Evolutionary conservation across 345 rosid species (phyloP), one percentile per base, ranked within the genome.

Genomic region (Salix purpurea): DNA sequence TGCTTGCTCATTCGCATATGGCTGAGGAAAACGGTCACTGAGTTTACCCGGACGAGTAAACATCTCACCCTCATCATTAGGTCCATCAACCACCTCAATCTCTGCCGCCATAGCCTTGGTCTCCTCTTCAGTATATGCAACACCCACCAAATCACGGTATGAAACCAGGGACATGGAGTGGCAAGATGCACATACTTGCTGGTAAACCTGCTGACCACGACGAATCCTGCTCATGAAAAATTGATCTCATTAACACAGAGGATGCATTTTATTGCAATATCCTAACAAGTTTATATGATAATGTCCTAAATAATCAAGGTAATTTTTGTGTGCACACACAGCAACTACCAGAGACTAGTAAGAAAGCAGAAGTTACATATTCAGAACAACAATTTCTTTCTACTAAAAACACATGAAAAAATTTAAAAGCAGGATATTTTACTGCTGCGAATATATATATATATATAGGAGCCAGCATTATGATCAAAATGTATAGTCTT

Each of bases 61-160:
- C 99, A 89, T 92, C 89, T 94, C 98, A 76, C 98, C 97, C 93
- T 96, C 99, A 83, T 96, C 98, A 70, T 96, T 96, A 78, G 99
- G 99, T 75, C 99, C 99, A 85, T 96, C 98, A 69, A 80, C 94
- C 23, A 94, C 98, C 88, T 96, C 99, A 65, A 96, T 91, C 87
- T 96, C 98, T 74, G 99, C 99, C 24, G 98, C 98, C 97, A 96
- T 96, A 65, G 98, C 99, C 84, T 96, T 96, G 32, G 86, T 86
- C 85, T 96, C 99, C 69, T 96, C 99, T 86, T 96, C 98, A 5
- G 99, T 96, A 79, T 94, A 96, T 62, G 99, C 98, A 34, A 96
- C 97, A 74, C 99, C 99, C 69, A 94, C 97, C 79, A 96, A 80
- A 85, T 94, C 99, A 81, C 98, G 91, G 78, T 89, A 92, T 66